Conservation (phyloP, 768 basidiomycete species). For the Tulasnella calospora region DNA sequence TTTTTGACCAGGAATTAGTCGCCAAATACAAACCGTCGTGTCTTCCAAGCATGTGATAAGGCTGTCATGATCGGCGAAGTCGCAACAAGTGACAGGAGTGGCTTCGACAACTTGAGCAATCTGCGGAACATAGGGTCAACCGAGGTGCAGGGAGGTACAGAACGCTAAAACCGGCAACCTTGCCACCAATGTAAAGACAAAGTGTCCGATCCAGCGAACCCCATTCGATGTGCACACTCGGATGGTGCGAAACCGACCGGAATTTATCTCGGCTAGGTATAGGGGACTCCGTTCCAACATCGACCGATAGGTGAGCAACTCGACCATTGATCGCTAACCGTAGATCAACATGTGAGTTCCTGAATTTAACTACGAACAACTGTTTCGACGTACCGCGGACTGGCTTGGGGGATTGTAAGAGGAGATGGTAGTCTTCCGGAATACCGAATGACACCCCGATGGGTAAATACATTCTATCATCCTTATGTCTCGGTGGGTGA, state of each 20-base stretch:
- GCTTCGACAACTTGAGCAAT: slow-evolving; percentile 73
- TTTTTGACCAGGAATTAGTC: slow-evolving; percentile 43
- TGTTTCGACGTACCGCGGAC: slow-evolving; percentile 47
- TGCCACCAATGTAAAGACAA: slow-evolving; percentile 57
- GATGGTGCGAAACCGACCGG: slow-evolving; percentile 40
- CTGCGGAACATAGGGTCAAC: slow-evolving; percentile 37
- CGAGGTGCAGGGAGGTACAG: neutral
- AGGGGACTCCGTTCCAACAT: slow-evolving; percentile 55
- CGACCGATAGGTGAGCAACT: slow-evolving; percentile 51
- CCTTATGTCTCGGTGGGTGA: slow-evolving; percentile 70
- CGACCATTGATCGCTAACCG: slow-evolving; percentile 41
- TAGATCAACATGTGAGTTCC: neutral
- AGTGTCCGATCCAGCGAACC: slow-evolving; percentile 43
- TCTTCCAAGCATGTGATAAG: slow-evolving; percentile 78
- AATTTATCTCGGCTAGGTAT: slow-evolving; percentile 58
- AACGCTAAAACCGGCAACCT: slow-evolving; percentile 39
- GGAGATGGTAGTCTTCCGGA: slow-evolving; percentile 73
- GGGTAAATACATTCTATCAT: slow-evolving; percentile 69
- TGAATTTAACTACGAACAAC: neutral
- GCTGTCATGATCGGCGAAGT: slow-evolving; percentile 66
- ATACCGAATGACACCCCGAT: slow-evolving; percentile 67
- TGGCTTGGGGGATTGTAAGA: slow-evolving; percentile 53
- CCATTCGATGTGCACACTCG: slow-evolving; percentile 73
- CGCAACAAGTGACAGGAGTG: slow-evolving; percentile 64
- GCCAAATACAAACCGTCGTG: slow-evolving; percentile 82